Evolutionary conservation across 2,329 filamentous ascomycete species (phyloP).

Genomic region (Paecilomyces sp.): DNA sequence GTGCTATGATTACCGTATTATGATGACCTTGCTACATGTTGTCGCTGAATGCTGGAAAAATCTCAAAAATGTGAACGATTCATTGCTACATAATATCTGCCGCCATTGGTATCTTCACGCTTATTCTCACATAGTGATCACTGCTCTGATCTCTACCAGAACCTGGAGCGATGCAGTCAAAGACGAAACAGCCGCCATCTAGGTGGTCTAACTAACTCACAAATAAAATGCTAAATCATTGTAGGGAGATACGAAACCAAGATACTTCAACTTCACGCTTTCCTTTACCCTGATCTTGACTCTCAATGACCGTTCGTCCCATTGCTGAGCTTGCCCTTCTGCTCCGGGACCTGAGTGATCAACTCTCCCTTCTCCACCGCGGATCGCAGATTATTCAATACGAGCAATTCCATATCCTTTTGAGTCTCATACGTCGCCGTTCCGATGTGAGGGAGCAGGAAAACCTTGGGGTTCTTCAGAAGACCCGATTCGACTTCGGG

Average conservation of each 20-base stretch:
- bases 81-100: not conserved
- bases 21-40: not conserved
- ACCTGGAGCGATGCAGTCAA: not conserved
- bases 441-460: conserved; percentile 54
- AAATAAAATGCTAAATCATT: not conserved
- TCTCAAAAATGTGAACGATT: not conserved
- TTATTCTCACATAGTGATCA: not conserved
- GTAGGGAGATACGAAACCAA: not conserved
- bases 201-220: not conserved
- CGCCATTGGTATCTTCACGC: not conserved
- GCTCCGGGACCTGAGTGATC: conserved; percentile 55
- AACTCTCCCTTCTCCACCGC: conserved; percentile 51
- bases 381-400: conserved; percentile 50
- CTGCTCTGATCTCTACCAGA: not conserved
- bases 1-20: not conserved
- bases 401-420: conserved; percentile 54
- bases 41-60: no score
- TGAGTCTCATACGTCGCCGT: conserved; percentile 55
- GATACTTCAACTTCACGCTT: not conserved
- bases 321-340: conserved; percentile 34
- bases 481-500: conserved; percentile 42
- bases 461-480: conserved; percentile 36
- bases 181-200: not conserved
- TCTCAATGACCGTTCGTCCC: not conserved
- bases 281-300: not conserved